Conservation (phyloP, 257 asterid genomes). For the Fraxinus americana region DNA sequence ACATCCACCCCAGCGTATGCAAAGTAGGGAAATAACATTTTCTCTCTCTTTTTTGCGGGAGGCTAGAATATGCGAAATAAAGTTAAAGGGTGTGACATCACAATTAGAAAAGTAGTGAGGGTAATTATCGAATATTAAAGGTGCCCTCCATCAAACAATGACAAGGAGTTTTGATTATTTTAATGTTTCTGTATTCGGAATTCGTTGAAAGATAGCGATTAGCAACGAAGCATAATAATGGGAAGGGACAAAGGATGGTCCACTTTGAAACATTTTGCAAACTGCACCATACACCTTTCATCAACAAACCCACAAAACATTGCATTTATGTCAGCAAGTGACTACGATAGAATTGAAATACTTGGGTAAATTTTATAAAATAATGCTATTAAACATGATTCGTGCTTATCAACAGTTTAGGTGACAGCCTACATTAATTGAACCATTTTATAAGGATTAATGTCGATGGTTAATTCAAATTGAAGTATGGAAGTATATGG, state of each 20-base stretch:
- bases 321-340: neutral
- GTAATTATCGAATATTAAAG: neutral
- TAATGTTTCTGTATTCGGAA: neutral
- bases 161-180: slow-evolving; percentile 12
- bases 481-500: no score
- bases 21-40: no score
- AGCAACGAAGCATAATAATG: neutral
- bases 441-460: no score
- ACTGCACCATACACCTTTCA: slow-evolving; percentile 38
- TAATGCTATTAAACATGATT: no score
- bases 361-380: no score
- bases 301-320: slow-evolving; percentile 17
- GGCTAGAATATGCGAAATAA: no score
- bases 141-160: neutral
- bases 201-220: neutral
- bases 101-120: neutral
- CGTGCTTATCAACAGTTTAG: no score
- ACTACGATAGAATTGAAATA: no score
- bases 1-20: no score
- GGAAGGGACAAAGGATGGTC: slow-evolving; percentile 28
- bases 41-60: no score
- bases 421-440: no score
- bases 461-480: no score
- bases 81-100: slow-evolving; percentile 13
- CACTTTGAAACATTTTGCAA: slow-evolving; percentile 30